These are phyloP conservation scores for Alternaria solani DNA, from an alignment of 2,329 filamentous ascomycete genomes.

Conservation along the genomic window DNA sequence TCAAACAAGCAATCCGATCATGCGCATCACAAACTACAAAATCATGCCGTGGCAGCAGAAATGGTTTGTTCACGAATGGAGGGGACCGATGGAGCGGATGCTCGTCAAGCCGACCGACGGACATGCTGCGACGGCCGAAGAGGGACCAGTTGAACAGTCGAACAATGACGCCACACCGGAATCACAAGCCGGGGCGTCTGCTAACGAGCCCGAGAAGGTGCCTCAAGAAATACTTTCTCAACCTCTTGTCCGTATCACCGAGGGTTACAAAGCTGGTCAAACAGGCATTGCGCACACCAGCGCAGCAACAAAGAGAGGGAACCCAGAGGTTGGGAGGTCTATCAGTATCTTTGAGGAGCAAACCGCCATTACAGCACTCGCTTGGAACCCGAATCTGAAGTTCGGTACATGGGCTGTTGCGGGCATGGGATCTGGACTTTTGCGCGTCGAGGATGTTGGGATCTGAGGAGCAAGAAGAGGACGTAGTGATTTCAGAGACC, in stretches of 20 bases:
- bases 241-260: slow-evolving; percentile 49
- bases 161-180: not conserved
- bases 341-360: slow-evolving; percentile 57
- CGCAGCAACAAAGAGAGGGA: slow-evolving; percentile 22
- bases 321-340: slow-evolving; percentile 40
- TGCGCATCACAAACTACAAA: slow-evolving; percentile 60
- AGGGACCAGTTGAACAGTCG: slow-evolving; percentile 1
- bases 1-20: slow-evolving; percentile 60
- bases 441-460: slow-evolving; percentile 60
- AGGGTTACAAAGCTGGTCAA: slow-evolving; percentile 52
- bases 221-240: slow-evolving; percentile 23
- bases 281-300: slow-evolving; percentile 35
- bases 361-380: slow-evolving; percentile 54
- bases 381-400: slow-evolving; percentile 61
- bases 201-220: slow-evolving; percentile 3
- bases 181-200: not conserved
- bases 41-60: slow-evolving; percentile 61
- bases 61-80: slow-evolving; percentile 68
- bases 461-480: slow-evolving; percentile 19
- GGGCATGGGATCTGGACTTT: slow-evolving; percentile 57
- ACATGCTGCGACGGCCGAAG: slow-evolving; percentile 9
- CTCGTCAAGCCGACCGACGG: slow-evolving; percentile 1
- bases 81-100: slow-evolving; percentile 32
- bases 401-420: slow-evolving; percentile 61
- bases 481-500: not conserved